A percentile compares a stretch with the other conserved stretches of the same genome.
phyloP scores from a whole-genome alignment of 2,329 filamentous ascomycete genomes.

The Phyllachora maydis region DNA sequence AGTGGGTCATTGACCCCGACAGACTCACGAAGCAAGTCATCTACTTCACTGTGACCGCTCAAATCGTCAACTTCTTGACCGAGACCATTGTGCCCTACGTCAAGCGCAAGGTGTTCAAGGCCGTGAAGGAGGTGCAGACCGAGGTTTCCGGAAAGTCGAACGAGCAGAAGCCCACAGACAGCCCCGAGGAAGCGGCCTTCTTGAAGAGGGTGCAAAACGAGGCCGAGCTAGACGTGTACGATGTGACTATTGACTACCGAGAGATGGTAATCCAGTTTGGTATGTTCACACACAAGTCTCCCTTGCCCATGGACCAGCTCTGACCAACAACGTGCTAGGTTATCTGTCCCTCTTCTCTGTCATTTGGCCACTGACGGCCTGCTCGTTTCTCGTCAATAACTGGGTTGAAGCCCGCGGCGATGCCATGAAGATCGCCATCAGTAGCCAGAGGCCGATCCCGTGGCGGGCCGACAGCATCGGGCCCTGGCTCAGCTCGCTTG shows the following conservation, averaged over 20 bases:
- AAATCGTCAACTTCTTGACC: slow-evolving; percentile 69
- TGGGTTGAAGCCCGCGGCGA: slow-evolving; percentile 91
- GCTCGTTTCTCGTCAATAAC: slow-evolving; percentile 84
- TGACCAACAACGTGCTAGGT: slow-evolving; percentile 22
- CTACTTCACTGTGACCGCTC: slow-evolving; percentile 87
- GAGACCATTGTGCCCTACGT: slow-evolving; percentile 73
- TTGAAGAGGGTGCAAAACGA: slow-evolving; percentile 65
- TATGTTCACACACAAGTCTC: slow-evolving; percentile 8
- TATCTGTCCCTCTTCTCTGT: slow-evolving; percentile 85
- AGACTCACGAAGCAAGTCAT: slow-evolving; percentile 81
- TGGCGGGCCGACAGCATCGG: slow-evolving; percentile 87
- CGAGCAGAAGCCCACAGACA: slow-evolving; percentile 32
- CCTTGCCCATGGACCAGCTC: neutral
- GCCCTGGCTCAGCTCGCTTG: slow-evolving; percentile 70
- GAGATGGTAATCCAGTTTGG: slow-evolving; percentile 81
- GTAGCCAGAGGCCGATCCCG: slow-evolving; percentile 75
- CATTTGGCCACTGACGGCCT: slow-evolving; percentile 80
- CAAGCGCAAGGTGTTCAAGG: slow-evolving; percentile 59
- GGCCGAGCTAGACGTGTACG: slow-evolving; percentile 63
- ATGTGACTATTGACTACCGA: slow-evolving; percentile 75
- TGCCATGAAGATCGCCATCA: slow-evolving; percentile 79
- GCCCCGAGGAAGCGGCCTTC: slow-evolving; percentile 61
- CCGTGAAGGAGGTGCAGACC: slow-evolving; percentile 56
- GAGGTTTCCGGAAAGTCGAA: slow-evolving; percentile 33
- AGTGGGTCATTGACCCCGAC: slow-evolving; percentile 66